Percentiles rank a stretch among this genome's conserved stretches.
These are phyloP conservation scores for Dothidotthia symphoricarpi DNA, from an alignment of 2,329 filamentous ascomycete species.

Conservation along the genomic window DNA sequence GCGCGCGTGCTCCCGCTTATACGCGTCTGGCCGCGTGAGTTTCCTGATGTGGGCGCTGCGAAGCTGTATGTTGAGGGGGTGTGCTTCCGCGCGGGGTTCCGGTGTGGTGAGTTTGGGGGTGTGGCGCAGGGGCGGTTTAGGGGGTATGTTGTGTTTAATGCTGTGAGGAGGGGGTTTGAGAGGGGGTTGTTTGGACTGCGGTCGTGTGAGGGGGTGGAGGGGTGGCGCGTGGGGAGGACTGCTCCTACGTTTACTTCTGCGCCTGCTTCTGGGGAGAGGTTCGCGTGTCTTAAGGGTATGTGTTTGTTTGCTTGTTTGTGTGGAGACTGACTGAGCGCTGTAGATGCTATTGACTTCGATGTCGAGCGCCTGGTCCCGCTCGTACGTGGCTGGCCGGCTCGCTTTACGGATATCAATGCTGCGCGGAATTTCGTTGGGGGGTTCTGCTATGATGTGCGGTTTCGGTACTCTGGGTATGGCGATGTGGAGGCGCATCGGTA, in stretches of 20 bases:
- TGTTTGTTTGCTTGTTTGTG: not conserved
- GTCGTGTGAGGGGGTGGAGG: not conserved
- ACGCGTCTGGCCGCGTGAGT: not conserved
- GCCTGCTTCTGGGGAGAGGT: too few relatives aligned
- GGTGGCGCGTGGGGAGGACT: not conserved
- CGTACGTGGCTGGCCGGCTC: not conserved
- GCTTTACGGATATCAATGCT: constrained; percentile 4
- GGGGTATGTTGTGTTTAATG: constrained; percentile 4
- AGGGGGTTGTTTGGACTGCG: not conserved
- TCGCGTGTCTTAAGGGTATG: not conserved
- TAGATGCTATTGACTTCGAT: constrained; percentile 3
- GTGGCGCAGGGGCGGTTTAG: constrained; percentile 1
- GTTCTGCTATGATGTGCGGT: not conserved
- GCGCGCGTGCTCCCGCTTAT: not conserved
- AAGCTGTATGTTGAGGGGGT: constrained; percentile 1
- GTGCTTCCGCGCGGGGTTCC: not conserved
- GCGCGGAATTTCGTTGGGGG: constrained; percentile 5
- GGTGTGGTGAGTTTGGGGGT: not conserved
- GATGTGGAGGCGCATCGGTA: constrained; percentile 5
- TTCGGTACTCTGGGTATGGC: constrained; percentile 2
- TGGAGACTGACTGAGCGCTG: not conserved
- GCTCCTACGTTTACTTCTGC: too few relatives aligned
- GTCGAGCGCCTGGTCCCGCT: not conserved
- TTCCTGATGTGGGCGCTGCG: not conserved
- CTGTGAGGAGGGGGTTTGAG: constrained; percentile 1